Percentiles rank a stretch among this genome's conserved stretches.
Conservation (phyloP, 2,329 filamentous ascomycete genomes). For the Claviceps spartinae region DNA sequence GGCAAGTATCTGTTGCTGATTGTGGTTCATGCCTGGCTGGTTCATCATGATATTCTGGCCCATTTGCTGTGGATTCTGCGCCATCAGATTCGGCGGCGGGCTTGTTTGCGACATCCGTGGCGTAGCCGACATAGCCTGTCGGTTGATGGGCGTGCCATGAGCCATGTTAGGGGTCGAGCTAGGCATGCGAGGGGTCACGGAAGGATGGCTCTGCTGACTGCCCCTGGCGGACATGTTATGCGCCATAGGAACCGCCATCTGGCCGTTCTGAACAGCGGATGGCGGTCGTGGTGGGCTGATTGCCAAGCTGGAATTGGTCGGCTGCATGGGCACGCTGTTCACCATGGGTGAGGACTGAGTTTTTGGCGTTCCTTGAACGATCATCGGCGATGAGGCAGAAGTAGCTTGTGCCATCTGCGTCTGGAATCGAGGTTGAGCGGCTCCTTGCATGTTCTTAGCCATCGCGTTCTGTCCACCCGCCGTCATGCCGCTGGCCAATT, state of each 20-base stretch:
- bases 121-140: conserved; percentile 38
- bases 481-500: conserved; percentile 25
- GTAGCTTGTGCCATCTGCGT: conserved; percentile 44
- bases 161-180: conserved; percentile 47
- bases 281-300: conserved; percentile 53
- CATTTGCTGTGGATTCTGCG: conserved; percentile 43
- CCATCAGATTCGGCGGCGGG: conserved; percentile 46
- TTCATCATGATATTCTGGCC: conserved; percentile 39
- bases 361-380: conserved; percentile 49
- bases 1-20: conserved; percentile 25
- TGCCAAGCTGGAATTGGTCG: conserved; percentile 53
- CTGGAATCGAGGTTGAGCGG: conserved; percentile 34
- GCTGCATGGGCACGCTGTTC: conserved; percentile 48
- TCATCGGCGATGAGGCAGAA: conserved; percentile 52
- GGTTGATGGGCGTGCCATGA: conserved; percentile 44
- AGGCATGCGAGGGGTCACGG: conserved; percentile 49
- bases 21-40: conserved; percentile 27
- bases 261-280: conserved; percentile 48
- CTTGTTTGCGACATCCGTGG: conserved; percentile 51
- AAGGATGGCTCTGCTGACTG: conserved; percentile 52
- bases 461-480: conserved; percentile 19
- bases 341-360: conserved; percentile 54
- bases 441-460: conserved; percentile 24
- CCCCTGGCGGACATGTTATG: conserved; percentile 50
- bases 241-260: conserved; percentile 46